These are phyloP conservation scores for Aspergillus affinis DNA, from an alignment of 495 filamentous ascomycete genomes.

Conservation along the genomic window DNA sequence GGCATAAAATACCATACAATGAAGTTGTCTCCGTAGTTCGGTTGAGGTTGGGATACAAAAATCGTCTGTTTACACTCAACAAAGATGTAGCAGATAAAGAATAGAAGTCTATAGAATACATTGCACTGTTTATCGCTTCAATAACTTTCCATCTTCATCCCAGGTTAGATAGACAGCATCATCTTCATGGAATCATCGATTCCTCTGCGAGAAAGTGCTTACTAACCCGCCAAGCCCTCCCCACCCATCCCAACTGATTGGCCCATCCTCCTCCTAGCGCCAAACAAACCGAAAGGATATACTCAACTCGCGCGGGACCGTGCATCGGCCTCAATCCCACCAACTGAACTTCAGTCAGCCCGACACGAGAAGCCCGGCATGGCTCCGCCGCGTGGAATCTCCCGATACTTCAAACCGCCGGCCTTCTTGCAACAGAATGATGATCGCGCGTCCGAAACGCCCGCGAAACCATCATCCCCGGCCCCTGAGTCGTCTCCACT, in stretches of 20 bases:
- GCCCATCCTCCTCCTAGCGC: no score
- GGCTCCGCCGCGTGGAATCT: constrained; percentile 32
- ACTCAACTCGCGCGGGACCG: not conserved
- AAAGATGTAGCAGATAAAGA: not conserved
- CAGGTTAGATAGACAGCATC: no score
- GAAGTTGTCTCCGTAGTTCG: not conserved
- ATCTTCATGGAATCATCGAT: no score
- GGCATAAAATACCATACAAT: not conserved
- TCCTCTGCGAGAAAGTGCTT: not conserved
- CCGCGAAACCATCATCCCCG: constrained; percentile 14
- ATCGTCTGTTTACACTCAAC: not conserved
- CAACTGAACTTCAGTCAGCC: not conserved
- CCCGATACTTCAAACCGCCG: constrained; percentile 43
- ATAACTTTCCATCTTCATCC: no score
- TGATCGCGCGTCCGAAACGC: constrained; percentile 2
- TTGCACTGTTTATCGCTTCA: not conserved
- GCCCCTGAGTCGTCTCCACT: constrained; percentile 30
- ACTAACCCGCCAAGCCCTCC: not conserved
- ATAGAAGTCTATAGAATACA: not conserved
- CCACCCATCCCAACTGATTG: not conserved
- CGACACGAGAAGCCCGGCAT: constrained; percentile 11
- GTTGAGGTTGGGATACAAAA: not conserved
- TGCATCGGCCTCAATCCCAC: not conserved
- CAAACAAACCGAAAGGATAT: not conserved
- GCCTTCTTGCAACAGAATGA: constrained; percentile 15